phyloP scores from a whole-genome alignment of 1,284 basidiomycete species.

The Phellopilus nigrolimitatus region DNA sequence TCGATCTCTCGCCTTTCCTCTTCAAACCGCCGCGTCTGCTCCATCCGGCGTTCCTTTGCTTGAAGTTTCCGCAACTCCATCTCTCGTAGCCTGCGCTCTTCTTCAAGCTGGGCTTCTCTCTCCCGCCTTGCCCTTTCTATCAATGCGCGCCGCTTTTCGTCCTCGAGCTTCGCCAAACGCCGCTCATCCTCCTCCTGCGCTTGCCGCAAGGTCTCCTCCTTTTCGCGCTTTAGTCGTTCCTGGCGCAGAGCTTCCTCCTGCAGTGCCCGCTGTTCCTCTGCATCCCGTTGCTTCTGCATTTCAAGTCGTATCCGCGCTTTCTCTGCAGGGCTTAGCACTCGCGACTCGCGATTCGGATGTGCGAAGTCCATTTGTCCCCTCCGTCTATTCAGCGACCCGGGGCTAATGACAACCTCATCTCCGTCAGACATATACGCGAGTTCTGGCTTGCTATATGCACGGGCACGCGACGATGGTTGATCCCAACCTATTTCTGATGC shows the following conservation, averaged over 20 bases:
- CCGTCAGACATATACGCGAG: slow-evolving; percentile 12
- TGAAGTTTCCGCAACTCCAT: slow-evolving; percentile 44
- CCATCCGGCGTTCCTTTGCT: slow-evolving; percentile 47
- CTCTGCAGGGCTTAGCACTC: slow-evolving; percentile 37
- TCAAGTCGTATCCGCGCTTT: slow-evolving; percentile 38
- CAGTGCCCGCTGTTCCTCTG: slow-evolving; percentile 44
- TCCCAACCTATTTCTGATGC: not conserved
- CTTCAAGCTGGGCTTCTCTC: slow-evolving; percentile 44
- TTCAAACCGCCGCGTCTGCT: slow-evolving; percentile 50
- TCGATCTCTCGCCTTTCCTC: slow-evolving; percentile 51
- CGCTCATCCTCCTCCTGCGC: slow-evolving; percentile 47
- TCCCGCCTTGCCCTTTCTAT: slow-evolving; percentile 44
- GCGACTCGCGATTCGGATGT: slow-evolving; percentile 10
- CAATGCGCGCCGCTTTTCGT: slow-evolving; percentile 45
- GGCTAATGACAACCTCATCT: slow-evolving; percentile 15
- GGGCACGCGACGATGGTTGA: not conserved
- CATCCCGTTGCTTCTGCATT: slow-evolving; percentile 36
- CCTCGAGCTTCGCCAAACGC: slow-evolving; percentile 41
- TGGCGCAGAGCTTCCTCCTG: slow-evolving; percentile 50
- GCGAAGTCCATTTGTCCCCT: slow-evolving; percentile 18
- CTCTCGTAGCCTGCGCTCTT: slow-evolving; percentile 42
- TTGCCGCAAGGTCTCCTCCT: slow-evolving; percentile 40
- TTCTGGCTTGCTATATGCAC: not conserved
- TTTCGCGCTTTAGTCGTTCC: slow-evolving; percentile 40
- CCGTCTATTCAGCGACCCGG: slow-evolving; percentile 25